Evolutionary conservation across 202 grass and related monocot species (phyloP).

Genomic region (Hordeum pubiflorum): DNA sequence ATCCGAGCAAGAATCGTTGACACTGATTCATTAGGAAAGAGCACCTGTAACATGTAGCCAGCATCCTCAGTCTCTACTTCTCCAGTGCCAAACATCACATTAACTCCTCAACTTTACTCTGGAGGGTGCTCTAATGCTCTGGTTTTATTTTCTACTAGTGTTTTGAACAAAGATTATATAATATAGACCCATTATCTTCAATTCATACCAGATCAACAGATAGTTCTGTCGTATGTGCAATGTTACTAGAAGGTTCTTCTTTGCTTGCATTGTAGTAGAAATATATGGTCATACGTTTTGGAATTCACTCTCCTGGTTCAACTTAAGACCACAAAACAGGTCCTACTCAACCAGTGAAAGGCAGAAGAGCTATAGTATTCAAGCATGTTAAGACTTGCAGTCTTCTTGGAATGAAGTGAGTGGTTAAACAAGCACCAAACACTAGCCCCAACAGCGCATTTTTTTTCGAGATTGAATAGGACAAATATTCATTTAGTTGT

Average conservation of each 20-base stretch:
- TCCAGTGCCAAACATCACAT: not conserved
- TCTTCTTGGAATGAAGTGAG: conserved; percentile 10
- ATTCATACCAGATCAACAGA: not conserved
- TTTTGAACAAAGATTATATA: not conserved
- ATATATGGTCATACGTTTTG: not conserved
- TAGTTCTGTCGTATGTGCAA: conserved; percentile 3
- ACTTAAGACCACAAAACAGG: not conserved
- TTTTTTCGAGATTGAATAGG: not conserved
- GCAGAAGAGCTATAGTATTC: not conserved
- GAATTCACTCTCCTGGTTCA: not conserved
- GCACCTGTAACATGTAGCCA: conserved; percentile 49
- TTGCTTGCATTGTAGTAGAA: conserved; percentile 1
- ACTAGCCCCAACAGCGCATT: not conserved
- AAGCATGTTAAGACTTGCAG: not conserved
- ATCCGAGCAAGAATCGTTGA: conserved; percentile 88
- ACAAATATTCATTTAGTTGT: not conserved
- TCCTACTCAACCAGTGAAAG: conserved; percentile 11
- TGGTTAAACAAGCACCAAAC: conserved; percentile 9
- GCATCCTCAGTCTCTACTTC: not conserved
- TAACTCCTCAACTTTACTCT: not conserved
- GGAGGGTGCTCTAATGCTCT: not conserved
- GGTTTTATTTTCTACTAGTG: not conserved
- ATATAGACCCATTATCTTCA: not conserved
- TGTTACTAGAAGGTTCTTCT: not conserved
- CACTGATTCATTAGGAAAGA: conserved; percentile 94